Base-by-base conservation (phyloP, 441 rosid genomes). In the Pelargonium exstipulatum region DNA sequence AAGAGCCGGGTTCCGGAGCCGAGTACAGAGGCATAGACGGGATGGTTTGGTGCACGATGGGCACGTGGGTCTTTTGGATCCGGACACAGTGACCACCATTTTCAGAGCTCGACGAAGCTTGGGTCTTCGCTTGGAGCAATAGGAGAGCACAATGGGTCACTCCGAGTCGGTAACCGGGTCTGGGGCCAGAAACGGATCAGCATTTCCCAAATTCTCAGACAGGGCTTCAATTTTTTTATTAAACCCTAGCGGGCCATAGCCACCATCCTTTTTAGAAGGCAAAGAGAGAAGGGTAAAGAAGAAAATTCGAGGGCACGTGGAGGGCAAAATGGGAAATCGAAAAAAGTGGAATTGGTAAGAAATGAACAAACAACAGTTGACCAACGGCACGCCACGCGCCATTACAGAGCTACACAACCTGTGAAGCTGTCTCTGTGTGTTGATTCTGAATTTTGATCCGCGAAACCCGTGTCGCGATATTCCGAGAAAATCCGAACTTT, bases 11-110 rank as follows among this genome's bases (percentile, higher is more conserved):
- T 73, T 77, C 43, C 66, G 86, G 73, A 93, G 61, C 55, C 88
- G 85, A n/a, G 35, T 43, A 83, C 94, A 90, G 78, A 92, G 85
- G 74, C 97, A 89, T 73, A 86, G 75, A 46, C 79, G 80, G 16
- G 46, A 43, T 8, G 98, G 96, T 80, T 86, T 90, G 66, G 85
- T 78, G 82, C 97, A 90, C 43, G 76, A 63, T 9, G 84, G 82
- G 77, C 58, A 51, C 14, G 58, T 51, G 58, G 58, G 58, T 51
- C 58, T 51, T 17, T 51, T 51, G 57, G 57, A 49, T 49, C 57
- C 57, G 17, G 57, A 49, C 18, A 49, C 4, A 16, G 58, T 51
- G 35, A 29, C 35, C 58, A 51, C 58, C 58, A 51, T 51, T 51
- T n/a, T 51, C 58, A 51, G 58, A 17, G 58, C 16, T n/a, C 58